These are phyloP conservation scores for Leccinum longicurvipes DNA, from an alignment of 768 basidiomycete genomes.

Conservation along the genomic window DNA sequence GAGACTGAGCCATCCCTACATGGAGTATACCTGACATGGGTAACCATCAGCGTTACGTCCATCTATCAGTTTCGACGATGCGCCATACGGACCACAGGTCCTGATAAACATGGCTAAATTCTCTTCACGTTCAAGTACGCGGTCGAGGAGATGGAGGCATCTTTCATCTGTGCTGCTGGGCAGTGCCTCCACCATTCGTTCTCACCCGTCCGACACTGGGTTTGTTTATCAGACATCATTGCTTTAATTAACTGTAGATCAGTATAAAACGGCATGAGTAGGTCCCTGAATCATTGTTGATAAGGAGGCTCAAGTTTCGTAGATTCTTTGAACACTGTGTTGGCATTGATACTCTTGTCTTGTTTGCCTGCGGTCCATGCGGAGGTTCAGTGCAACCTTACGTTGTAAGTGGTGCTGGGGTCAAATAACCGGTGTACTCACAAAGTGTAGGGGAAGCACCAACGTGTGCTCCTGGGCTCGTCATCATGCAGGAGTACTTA, in stretches of 20 bases:
- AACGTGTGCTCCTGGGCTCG: slow-evolving; percentile 11
- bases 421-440: neutral
- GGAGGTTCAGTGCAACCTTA: slow-evolving; percentile 5
- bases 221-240: neutral
- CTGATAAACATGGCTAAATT: slow-evolving; percentile 12
- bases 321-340: slow-evolving; percentile 5
- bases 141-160: neutral
- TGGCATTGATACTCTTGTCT: slow-evolving; percentile 3
- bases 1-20: neutral
- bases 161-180: slow-evolving; percentile 11
- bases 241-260: neutral
- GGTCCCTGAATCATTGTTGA: neutral
- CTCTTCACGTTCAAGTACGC: slow-evolving; percentile 10
- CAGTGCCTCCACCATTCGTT: slow-evolving; percentile 7
- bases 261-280: slow-evolving; percentile 9
- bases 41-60: slow-evolving; percentile 1
- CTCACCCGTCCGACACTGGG: neutral
- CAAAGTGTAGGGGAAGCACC: neutral
- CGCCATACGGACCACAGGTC: neutral
- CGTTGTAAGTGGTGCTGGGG: neutral
- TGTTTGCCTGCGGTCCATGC: slow-evolving; percentile 11
- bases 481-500: neutral
- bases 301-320: neutral
- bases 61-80: neutral
- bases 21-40: neutral